Evolutionary conservation across 1,284 basidiomycete genomes (phyloP).

Genomic region (Coniferiporia sulphurascens): DNA sequence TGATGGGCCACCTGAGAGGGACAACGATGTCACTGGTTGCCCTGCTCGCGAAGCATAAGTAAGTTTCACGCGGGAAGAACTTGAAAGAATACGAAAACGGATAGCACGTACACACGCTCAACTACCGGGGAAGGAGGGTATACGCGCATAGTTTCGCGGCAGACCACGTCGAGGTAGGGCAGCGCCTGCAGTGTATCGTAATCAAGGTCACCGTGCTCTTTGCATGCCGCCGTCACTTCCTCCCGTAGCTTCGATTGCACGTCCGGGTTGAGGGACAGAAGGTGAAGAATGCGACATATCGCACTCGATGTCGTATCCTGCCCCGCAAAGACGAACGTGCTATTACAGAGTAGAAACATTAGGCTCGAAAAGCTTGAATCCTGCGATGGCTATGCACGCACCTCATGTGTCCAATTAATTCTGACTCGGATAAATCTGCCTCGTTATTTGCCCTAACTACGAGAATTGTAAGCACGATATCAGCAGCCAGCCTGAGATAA

Average conservation of each 20-base stretch:
- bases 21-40: slow-evolving; percentile 11
- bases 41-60: background rate
- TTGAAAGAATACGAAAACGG: too few relatives aligned
- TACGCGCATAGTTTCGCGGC: slow-evolving; percentile 36
- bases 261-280: slow-evolving; percentile 25
- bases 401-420: slow-evolving; percentile 28
- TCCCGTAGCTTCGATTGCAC: slow-evolving; percentile 27
- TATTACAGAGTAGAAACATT: slow-evolving; percentile 5
- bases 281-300: slow-evolving; percentile 25
- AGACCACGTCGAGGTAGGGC: slow-evolving; percentile 35
- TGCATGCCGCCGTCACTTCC: slow-evolving; percentile 26
- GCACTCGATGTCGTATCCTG: slow-evolving; percentile 30
- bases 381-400: slow-evolving; percentile 22
- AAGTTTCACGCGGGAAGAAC: background rate
- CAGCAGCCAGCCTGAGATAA: too few relatives aligned
- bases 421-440: slow-evolving; percentile 28
- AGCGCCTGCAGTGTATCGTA: slow-evolving; percentile 33
- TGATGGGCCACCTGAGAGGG: slow-evolving; percentile 10
- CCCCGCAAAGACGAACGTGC: slow-evolving; percentile 29
- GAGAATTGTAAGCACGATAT: background rate
- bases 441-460: background rate
- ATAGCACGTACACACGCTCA: slow-evolving; percentile 23
- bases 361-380: slow-evolving; percentile 27
- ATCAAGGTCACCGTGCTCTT: slow-evolving; percentile 22
- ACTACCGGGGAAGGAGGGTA: slow-evolving; percentile 26